Evolutionary conservation across 495 filamentous ascomycete species (phyloP).

Genomic region (Sporormia fimetaria): DNA sequence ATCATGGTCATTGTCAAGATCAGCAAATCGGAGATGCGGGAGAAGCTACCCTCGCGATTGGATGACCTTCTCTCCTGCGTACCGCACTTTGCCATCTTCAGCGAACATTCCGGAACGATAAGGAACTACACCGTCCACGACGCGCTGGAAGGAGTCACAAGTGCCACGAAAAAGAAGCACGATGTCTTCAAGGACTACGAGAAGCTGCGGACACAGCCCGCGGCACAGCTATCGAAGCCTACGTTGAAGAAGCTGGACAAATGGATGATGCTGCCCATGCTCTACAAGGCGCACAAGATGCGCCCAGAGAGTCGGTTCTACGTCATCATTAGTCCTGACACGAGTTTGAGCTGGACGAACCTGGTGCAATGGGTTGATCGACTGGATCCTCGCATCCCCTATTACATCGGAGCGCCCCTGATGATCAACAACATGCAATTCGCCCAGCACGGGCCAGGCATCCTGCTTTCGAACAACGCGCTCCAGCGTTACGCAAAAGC

Average conservation of each 20-base stretch:
- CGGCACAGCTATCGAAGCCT: slow-evolving; percentile 36
- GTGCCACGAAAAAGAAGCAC: slow-evolving; percentile 31
- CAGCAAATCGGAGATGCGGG: slow-evolving; percentile 28
- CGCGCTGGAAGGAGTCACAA: slow-evolving; percentile 37
- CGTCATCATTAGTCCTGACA: slow-evolving; percentile 59
- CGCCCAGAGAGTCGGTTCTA: slow-evolving; percentile 50
- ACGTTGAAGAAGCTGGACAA: slow-evolving; percentile 47
- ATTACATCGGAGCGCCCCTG: slow-evolving; percentile 50
- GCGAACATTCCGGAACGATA: slow-evolving; percentile 43
- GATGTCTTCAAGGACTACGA: slow-evolving; percentile 45
- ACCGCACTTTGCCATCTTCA: slow-evolving; percentile 45
- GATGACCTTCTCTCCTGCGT: slow-evolving; percentile 42
- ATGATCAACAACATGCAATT: slow-evolving; percentile 46
- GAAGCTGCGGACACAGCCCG: slow-evolving; percentile 35
- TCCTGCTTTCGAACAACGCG: slow-evolving; percentile 49
- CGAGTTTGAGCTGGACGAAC: slow-evolving; percentile 53
- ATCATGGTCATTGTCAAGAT: slow-evolving; percentile 32
- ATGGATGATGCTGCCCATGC: slow-evolving; percentile 50
- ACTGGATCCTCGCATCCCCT: slow-evolving; percentile 40
- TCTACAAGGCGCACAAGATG: slow-evolving; percentile 36
- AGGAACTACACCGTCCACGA: slow-evolving; percentile 40
- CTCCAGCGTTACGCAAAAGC: slow-evolving; percentile 36
- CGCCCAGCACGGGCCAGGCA: slow-evolving; percentile 59
- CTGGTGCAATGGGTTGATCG: slow-evolving; percentile 44
- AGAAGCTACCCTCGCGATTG: slow-evolving; percentile 37